These are phyloP conservation scores for Yarrowia sp. DNA, from an alignment of 805 yeast genomes.

Conservation along the genomic window DNA sequence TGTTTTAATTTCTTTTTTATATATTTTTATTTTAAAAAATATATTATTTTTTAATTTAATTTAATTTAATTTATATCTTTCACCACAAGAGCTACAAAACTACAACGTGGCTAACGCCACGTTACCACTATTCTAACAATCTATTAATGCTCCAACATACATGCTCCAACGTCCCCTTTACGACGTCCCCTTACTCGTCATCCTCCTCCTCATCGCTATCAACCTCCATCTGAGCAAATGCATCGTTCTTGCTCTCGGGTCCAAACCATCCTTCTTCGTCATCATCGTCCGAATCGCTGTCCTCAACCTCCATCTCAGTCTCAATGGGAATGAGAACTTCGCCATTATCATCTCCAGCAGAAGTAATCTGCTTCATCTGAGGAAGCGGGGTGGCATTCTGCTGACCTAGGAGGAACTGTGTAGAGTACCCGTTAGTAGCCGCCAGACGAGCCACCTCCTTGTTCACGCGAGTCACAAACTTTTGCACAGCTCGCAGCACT, in stretches of 20 bases:
- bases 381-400: neutral
- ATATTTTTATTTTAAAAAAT: too few relatives aligned
- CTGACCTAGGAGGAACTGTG: slow-evolving; percentile 41
- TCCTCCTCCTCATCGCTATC: slow-evolving; percentile 17
- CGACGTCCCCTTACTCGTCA: too few relatives aligned
- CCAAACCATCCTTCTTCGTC: slow-evolving; percentile 52
- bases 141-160: too few relatives aligned
- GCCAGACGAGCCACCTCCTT: slow-evolving; percentile 61
- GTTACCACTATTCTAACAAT: too few relatives aligned
- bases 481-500: slow-evolving; percentile 70
- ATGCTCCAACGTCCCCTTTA: too few relatives aligned
- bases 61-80: too few relatives aligned
- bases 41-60: too few relatives aligned
- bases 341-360: slow-evolving; percentile 40
- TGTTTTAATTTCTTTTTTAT: too few relatives aligned
- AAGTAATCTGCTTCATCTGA: neutral
- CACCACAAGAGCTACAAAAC: too few relatives aligned
- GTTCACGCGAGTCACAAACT: slow-evolving; percentile 75
- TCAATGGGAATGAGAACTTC: slow-evolving; percentile 48
- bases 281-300: slow-evolving; percentile 50
- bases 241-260: slow-evolving; percentile 44
- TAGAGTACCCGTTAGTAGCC: slow-evolving; percentile 45
- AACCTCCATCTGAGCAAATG: slow-evolving; percentile 12
- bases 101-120: too few relatives aligned
- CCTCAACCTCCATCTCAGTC: slow-evolving; percentile 42